These are phyloP conservation scores for Phyllosticta paracitricarpa DNA, from an alignment of 2,329 filamentous ascomycete species.

Conservation along the genomic window DNA sequence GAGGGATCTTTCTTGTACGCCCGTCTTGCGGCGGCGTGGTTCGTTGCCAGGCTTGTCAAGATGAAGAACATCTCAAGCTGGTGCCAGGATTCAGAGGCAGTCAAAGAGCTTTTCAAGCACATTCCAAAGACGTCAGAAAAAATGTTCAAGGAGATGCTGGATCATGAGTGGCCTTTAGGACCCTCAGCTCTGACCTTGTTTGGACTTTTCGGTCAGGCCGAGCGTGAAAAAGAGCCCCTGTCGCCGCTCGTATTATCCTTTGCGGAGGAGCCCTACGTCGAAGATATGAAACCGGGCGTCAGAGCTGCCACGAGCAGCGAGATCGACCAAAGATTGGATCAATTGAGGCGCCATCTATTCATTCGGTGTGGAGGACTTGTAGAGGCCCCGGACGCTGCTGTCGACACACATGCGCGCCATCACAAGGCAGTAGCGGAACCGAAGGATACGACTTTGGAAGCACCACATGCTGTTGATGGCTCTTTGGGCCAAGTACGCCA, in stretches of 20 bases:
- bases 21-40: slow-evolving; percentile 12
- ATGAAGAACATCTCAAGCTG: slow-evolving; percentile 11
- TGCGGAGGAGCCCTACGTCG: slow-evolving; percentile 10
- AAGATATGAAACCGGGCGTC: slow-evolving; percentile 1
- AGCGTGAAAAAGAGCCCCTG: slow-evolving; percentile 1
- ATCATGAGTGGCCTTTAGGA: slow-evolving; percentile 3
- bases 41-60: slow-evolving; percentile 12
- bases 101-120: slow-evolving; percentile 13
- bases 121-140: not conserved
- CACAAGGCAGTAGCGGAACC: slow-evolving; percentile 14
- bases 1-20: slow-evolving; percentile 17
- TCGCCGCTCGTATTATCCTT: slow-evolving; percentile 12
- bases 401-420: slow-evolving; percentile 2
- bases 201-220: slow-evolving; percentile 12
- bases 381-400: slow-evolving; percentile 1
- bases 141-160: slow-evolving; percentile 2
- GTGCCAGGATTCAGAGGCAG: slow-evolving; percentile 8
- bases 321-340: not conserved
- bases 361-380: slow-evolving; percentile 13
- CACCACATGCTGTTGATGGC: not conserved
- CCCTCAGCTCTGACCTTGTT: slow-evolving; percentile 4
- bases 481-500: slow-evolving; percentile 6
- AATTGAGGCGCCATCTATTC: slow-evolving; percentile 8
- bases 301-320: not conserved
- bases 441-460: not conserved